Base-by-base conservation (phyloP, 1,284 basidiomycete species). In the Rhodotorula sp. region DNA sequence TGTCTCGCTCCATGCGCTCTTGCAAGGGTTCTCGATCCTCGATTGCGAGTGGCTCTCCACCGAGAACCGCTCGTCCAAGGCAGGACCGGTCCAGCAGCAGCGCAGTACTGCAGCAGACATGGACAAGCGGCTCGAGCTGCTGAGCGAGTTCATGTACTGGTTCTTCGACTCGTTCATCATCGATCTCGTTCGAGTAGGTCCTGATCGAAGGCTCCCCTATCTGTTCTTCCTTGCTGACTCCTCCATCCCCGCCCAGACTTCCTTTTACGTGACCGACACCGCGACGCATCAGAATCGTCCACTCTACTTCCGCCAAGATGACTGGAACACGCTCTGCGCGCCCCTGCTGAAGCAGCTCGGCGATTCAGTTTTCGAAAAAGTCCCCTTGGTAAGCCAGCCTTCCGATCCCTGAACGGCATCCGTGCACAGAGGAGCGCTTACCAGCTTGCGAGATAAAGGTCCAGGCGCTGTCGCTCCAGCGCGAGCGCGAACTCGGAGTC, bases 251-350 rank as follows among this genome's bases (percentile, higher is more conserved):
- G 39, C 39, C 2, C 39, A 97, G 91, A 93, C 92, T 0, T 90
- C 90, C 0, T 99, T 98, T 82, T 98, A 97, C 80, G 86, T 92
- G 56, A 99, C 97, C 0, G 93, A 99, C 77, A 93, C 95, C 0
- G 89, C 90, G 8, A 90, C 89, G 3, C 93, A 90, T 76, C 86
- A 90, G n/a, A 92, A 96, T 76, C 87, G 88, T 64, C 87, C 94
- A 0, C 83, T 98, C 0, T 99, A 96, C 81, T 99, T 97, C 79
- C 87, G 93, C 14, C 93, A 97, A 69, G 93, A 95, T 69, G 93
- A 96, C 76, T 99, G 97, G 97, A 84, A 86, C n/a, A 83, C 82
- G 3, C 85, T 97, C 7, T 94, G 92, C 67, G 83, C 85, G 3
- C 97, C 97, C 0, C 85, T 97, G 31, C 84, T 97, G 23, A 86